Evolutionary conservation across 345 rosid species (phyloP), one percentile per base, ranked within the genome.

Genomic region (Mallotus nudiflorus): DNA sequence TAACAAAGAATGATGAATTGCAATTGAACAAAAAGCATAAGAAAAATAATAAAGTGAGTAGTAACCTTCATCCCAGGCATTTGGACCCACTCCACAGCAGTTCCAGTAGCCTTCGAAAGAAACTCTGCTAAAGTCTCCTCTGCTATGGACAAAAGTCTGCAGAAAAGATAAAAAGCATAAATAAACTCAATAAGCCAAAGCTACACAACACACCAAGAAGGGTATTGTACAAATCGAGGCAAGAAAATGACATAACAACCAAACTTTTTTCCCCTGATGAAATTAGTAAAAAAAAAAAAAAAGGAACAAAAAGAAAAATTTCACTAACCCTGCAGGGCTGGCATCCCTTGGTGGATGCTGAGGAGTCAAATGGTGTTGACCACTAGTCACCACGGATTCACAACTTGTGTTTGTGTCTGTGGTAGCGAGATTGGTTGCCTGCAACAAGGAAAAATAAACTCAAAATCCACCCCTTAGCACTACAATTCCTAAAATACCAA

Each of bases 1-100:
- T 25, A 65, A 56, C 57, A 65, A 46, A 66, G 40, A 58, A 31
- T 6, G 28, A 16, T n/a, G 39, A 13, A 48, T 24, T 46, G 13
- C 24, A 46, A 18, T 64, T 72, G 1, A 69, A 33, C 62, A 51
- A 60, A 63, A 37, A 16, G 61, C 65, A 63, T 13, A 49, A 73
- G 63, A 53, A 68, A 76, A 25, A 42, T 7, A 64, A 51, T 67
- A 5, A 31, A 66, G 16, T 39, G 66, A 66, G 53, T 10, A 49
- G 76, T 27, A 66, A 92, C 99, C 99, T 96, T 96, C 99, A 92
- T 96, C 92, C 99, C 98, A 88, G 98, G 99, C 97, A 92, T 92
- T 87, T 92, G 99, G 80, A 96, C 93, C 99, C 99, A 96, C 97
- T 96, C 99, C 63, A 96, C 97, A 73, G 99, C 99, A 80, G 99